phyloP scores from a whole-genome alignment of 257 asterid genomes.

The Nicotiana obtusifolia region DNA sequence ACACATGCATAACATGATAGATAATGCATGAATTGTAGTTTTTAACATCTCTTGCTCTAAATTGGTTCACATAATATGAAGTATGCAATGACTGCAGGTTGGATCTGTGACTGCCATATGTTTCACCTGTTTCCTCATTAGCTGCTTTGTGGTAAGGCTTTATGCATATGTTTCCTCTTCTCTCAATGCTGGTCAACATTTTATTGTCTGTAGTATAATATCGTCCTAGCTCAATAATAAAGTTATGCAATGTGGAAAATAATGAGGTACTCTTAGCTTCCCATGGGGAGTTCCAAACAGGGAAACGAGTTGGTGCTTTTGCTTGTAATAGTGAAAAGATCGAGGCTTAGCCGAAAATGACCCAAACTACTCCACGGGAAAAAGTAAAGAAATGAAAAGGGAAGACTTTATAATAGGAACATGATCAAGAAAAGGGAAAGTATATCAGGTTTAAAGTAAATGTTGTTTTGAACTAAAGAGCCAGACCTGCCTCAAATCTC shows the following conservation, averaged over 20 bases:
- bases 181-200: not conserved
- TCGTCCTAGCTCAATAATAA: not conserved
- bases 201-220: not conserved
- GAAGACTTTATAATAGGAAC: not conserved
- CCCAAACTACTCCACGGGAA: not conserved
- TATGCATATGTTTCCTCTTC: not conserved
- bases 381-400: not conserved
- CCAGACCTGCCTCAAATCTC: not conserved
- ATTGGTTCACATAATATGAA: not conserved
- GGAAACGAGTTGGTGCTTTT: not conserved
- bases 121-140: conserved; percentile 79
- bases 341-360: not conserved
- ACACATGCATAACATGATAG: not conserved
- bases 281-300: not conserved
- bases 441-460: not conserved
- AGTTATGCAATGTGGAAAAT: not conserved
- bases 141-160: conserved; percentile 80
- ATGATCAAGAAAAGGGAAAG: not conserved
- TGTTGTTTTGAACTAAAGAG: not conserved
- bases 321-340: not conserved
- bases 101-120: conserved; percentile 95
- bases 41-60: not conserved
- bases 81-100: conserved; percentile 43
- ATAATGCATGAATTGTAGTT: not conserved
- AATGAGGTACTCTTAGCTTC: not conserved